phyloP scores from a whole-genome alignment of 2,329 filamentous ascomycete species.

The Nemania abortiva region DNA sequence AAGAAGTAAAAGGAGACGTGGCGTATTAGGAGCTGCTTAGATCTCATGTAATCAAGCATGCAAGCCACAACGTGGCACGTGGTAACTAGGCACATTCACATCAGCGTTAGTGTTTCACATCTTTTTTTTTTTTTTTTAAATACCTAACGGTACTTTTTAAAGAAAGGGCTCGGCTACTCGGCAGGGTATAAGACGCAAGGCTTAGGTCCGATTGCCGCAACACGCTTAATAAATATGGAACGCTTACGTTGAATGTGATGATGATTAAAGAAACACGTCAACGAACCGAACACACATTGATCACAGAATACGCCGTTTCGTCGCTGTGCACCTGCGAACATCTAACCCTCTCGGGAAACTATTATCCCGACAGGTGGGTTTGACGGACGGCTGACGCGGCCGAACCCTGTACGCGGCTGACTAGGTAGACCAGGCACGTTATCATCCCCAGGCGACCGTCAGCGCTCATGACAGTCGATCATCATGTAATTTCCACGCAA shows the following conservation, averaged over 20 bases:
- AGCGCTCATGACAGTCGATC: conserved; percentile 4
- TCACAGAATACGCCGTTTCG: conserved; percentile 4
- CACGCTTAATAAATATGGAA: conserved; percentile 24
- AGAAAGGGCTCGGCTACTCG: not conserved
- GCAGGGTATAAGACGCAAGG: not conserved
- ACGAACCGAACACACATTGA: conserved; percentile 4
- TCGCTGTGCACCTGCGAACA: not conserved
- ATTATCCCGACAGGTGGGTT: not conserved
- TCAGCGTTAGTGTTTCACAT: conserved; percentile 8
- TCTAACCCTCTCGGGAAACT: conserved; percentile 5
- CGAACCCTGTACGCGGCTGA: conserved; percentile 19
- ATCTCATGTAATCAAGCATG: conserved; percentile 27
- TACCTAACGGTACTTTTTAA: not conserved
- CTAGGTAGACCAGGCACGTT: conserved; percentile 6
- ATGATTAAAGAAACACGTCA: not conserved
- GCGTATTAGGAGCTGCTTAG: conserved; percentile 25
- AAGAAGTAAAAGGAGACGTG: conserved; percentile 62
- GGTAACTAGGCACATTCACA: conserved; percentile 6
- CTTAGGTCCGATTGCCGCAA: not conserved
- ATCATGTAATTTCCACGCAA: not conserved
- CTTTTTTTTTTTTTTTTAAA: not conserved
- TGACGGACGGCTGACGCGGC: conserved; percentile 26
- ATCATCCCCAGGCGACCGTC: conserved; percentile 5
- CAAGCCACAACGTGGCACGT: conserved; percentile 15
- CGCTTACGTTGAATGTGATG: conserved; percentile 25